Base-by-base conservation (phyloP, 2,329 filamentous ascomycete genomes). In the Aspergillus fumigatus region DNA sequence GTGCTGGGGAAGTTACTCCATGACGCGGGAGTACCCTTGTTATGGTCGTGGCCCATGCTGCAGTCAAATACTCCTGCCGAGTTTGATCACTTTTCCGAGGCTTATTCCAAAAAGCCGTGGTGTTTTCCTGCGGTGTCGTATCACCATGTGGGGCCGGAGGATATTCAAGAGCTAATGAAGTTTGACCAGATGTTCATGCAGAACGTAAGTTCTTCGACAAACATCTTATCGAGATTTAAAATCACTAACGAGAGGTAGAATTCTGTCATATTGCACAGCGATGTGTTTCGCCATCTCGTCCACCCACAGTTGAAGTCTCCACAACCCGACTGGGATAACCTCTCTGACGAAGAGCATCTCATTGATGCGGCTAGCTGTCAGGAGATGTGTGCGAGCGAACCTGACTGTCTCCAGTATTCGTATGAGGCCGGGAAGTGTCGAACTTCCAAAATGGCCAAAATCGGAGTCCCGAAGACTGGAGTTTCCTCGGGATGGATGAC, bases 161-260 rank as follows among this genome's bases (percentile, higher is more conserved):
- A 80, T 29, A 74, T 76, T 8, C 65, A 70, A n/a, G 66, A 69
- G 9, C 66, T 82, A 51, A 76, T 72, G 64, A 67, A 67, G 9
- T 75, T 81, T 27, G 76, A 82, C 56, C 70, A 69, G 21, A 56
- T 48, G 1, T 75, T 82, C 65, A 85, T 85, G 70, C 80, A 82
- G 70, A 85, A 85, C 67, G 85, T 86, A 25, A 23, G 43, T 80
- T 67, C 79, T 70, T 50, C 21, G 5, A 26, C 8, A 1, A 14
- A 7, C n/a, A 2, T 23, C 14, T 1, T 14, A 10, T 6, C 3
- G 2, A 23, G 23, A 23, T 23, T 23, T 3, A 23, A 14, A 21
- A 8, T 7, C 10, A n/a, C 23, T 47, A 25, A 47, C 35, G 26
- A 4, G 41, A 58, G n/a, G n/a, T 65, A 66, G 40, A 67, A 67